phyloP scores from a whole-genome alignment of 2,329 filamentous ascomycete genomes.

The Onygenales sp. region DNA sequence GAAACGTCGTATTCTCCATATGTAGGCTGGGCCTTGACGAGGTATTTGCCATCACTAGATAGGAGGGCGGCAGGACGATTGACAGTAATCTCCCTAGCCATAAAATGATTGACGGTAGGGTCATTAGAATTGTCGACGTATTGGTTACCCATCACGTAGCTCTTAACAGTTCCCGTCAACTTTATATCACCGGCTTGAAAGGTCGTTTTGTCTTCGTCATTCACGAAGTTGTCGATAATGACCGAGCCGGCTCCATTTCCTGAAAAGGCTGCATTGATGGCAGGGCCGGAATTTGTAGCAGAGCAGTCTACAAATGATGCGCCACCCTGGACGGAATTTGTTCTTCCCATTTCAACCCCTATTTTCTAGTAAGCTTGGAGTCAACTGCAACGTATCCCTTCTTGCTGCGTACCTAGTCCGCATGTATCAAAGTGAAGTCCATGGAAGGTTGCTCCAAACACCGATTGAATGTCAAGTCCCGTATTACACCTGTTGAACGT shows the following conservation, averaged over 20 bases:
- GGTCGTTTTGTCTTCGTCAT: neutral
- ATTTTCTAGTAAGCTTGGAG: constrained; percentile 22
- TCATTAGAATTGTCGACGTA: constrained; percentile 16
- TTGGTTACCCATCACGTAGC: neutral
- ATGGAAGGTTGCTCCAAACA: constrained; percentile 79
- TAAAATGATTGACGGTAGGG: constrained; percentile 27
- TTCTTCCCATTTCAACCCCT: constrained; percentile 68
- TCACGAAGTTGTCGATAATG: neutral
- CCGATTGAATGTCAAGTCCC: constrained; percentile 83
- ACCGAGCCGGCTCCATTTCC: neutral
- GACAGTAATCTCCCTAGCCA: constrained; percentile 52
- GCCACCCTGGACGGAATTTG: constrained; percentile 59
- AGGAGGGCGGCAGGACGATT: constrained; percentile 60
- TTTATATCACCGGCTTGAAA: neutral
- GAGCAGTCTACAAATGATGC: constrained; percentile 78
- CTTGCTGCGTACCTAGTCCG: constrained; percentile 20
- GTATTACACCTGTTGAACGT: constrained; percentile 75
- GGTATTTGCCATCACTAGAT: constrained; percentile 56
- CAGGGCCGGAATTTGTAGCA: constrained; percentile 56
- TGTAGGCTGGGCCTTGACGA: constrained; percentile 80
- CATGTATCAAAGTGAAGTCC: constrained; percentile 65
- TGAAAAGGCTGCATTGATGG: constrained; percentile 59
- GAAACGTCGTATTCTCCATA: constrained; percentile 61
- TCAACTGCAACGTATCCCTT: too few relatives aligned
- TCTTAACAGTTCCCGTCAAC: neutral